Conservation (phyloP, 202 grass and related monocot species). For the Brachypodium distachyon region DNA sequence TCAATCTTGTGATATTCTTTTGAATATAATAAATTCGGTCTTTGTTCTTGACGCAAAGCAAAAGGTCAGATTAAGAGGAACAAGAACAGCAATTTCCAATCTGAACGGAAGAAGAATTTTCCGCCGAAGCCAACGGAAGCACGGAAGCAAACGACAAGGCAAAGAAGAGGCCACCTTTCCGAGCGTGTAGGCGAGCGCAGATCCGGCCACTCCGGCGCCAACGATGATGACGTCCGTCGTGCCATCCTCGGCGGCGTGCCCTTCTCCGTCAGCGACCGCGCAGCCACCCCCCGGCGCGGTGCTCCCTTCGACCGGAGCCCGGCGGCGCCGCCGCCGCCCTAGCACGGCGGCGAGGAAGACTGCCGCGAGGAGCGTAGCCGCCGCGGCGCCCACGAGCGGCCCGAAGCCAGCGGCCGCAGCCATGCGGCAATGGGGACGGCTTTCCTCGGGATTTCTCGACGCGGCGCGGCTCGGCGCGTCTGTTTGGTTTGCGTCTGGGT, state of each 20-base stretch:
- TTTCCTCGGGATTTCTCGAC: constrained; percentile 1
- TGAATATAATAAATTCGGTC: not conserved
- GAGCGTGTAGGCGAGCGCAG: constrained; percentile 87
- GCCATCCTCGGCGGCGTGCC: not conserved
- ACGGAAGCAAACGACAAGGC: not conserved
- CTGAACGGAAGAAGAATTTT: not conserved
- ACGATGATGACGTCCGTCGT: constrained; percentile 72
- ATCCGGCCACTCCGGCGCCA: constrained; percentile 89
- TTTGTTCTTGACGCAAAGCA: not conserved
- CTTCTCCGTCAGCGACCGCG: not conserved
- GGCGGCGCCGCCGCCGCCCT: not conserved
- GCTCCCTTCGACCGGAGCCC: not conserved
- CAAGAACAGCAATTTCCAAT: not conserved
- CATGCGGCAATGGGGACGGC: constrained; percentile 27
- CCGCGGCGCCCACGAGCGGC: constrained; percentile 7
- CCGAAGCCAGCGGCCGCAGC: not conserved
- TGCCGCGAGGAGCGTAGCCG: constrained; percentile 31
- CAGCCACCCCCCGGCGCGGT: not conserved
- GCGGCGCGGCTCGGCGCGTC: not conserved
- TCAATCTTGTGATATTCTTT: not conserved
- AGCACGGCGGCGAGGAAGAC: constrained; percentile 16
- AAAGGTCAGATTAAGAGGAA: not conserved
- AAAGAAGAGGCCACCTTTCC: constrained; percentile 52
- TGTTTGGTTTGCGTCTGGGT: not conserved
- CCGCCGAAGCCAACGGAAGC: not conserved